Evolutionary conservation across 116 monocot species (phyloP), one percentile per base, ranked within the genome.

Genomic region (Papilionanthe hybrid): DNA sequence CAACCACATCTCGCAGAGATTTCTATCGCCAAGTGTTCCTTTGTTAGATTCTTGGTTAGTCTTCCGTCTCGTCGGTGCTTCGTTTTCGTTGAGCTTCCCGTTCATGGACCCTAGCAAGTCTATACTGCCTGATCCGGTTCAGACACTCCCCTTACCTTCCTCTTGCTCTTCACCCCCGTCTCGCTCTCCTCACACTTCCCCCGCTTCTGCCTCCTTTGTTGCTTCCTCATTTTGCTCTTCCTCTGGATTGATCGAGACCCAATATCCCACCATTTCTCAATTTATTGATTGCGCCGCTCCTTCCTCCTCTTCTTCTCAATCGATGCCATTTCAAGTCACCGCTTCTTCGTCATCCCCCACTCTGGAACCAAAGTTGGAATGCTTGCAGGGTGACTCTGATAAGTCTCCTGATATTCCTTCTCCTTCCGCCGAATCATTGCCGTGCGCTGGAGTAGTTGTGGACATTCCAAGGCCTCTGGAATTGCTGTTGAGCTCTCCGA

Each of bases 391-490:
- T 48, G 53, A 19, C 56, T 19, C 58, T 1, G 10, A 19, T 1
- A 32, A 18, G 15, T 11, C 68, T 25, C 75, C 44, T 45, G 2
- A 7, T 18, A 42, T 66, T 71, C 53, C 19, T 42, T 77, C 55
- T 55, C 71, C 4, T 37, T 32, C 7, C 19, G 48, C 3, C 79
- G 29, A 27, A 15, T 28, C 27, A 18, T 53, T 12, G 8, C 1
- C 25, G 65, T 57, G 6, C 5, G 75, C 17, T 11, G 1, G 5
- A 20, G 73, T 43, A 53, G 53, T 53, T 2, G 13, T 53, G 53
- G 53, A 53, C 17, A 15, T 77, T 6, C 91, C 91, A 20, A 79
- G 78, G 50, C 91, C 91, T 9, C 81, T 91, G 6, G 91, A 91
- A 32, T n/a, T 79, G 22, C 86, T 91, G 7, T 82, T 78, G 13